These are phyloP conservation scores for Rhododendron griersonianum DNA, from an alignment of 148 eudicot species.

Conservation along the genomic window DNA sequence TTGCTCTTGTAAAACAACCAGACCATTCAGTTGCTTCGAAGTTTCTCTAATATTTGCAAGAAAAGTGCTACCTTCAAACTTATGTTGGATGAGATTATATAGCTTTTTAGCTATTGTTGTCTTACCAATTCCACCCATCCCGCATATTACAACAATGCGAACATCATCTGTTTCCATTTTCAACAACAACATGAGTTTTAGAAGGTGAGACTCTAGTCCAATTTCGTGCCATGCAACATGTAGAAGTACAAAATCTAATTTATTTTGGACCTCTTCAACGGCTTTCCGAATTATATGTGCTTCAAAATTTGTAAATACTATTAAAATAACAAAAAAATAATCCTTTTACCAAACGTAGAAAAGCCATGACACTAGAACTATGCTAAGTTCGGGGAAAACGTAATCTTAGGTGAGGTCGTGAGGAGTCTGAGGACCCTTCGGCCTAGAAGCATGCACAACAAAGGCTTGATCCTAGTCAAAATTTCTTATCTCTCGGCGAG, in stretches of 20 bases:
- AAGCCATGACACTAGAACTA: not conserved
- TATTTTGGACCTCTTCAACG: not conserved
- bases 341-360: too few relatives aligned
- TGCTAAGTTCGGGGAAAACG: not conserved
- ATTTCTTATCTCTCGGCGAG: not conserved
- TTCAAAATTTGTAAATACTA: not conserved
- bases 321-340: too few relatives aligned
- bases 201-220: not conserved
- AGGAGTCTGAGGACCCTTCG: not conserved
- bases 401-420: not conserved
- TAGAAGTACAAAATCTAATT: not conserved
- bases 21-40: not conserved
- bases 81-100: not conserved
- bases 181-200: not conserved
- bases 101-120: constrained; percentile 2
- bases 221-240: constrained; percentile 8
- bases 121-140: constrained; percentile 9
- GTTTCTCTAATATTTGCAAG: not conserved
- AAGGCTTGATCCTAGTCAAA: not conserved
- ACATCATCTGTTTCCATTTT: not conserved
- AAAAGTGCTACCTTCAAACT: not conserved
- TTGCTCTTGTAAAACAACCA: not conserved
- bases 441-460: not conserved
- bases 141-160: constrained; percentile 2
- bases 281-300: not conserved